These are phyloP conservation scores for Ceratocystis papillata DNA, from an alignment of 2,329 filamentous ascomycete species.

Conservation along the genomic window DNA sequence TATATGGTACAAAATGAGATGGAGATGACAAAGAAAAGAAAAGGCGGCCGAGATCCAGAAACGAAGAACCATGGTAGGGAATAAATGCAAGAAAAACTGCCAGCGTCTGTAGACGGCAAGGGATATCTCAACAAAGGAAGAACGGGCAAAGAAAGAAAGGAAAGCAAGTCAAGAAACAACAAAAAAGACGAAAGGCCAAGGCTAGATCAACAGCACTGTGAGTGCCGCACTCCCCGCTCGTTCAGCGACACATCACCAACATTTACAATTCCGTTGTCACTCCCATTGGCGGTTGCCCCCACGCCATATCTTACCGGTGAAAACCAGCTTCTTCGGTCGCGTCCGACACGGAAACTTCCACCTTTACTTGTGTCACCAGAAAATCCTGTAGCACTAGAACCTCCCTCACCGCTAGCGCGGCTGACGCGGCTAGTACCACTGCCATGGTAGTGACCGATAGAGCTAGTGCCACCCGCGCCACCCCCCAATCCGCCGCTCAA, in stretches of 20 bases:
- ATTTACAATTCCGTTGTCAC: slow-evolving; percentile 36
- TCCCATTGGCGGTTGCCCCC: slow-evolving; percentile 34
- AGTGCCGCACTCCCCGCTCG: slow-evolving; percentile 6
- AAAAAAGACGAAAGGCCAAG: not conserved
- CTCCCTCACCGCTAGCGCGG: slow-evolving; percentile 42
- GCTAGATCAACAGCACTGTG: slow-evolving; percentile 28
- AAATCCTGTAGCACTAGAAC: slow-evolving; percentile 31
- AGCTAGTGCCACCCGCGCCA: slow-evolving; percentile 27
- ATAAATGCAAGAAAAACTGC: not conserved
- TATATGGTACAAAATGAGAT: not conserved
- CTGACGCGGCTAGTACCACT: slow-evolving; percentile 33
- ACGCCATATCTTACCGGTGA: slow-evolving; percentile 31
- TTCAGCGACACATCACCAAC: slow-evolving; percentile 36
- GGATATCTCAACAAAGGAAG: slow-evolving; percentile 9
- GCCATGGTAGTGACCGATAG: slow-evolving; percentile 13
- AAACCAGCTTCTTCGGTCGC: slow-evolving; percentile 51
- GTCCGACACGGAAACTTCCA: slow-evolving; percentile 48
- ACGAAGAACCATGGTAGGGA: not conserved
- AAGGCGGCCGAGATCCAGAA: not conserved
- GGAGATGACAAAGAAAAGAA: slow-evolving; percentile 13
- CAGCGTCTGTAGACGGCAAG: not conserved
- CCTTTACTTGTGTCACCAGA: slow-evolving; percentile 3
- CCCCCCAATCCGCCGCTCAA: no score
- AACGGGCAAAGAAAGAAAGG: slow-evolving; percentile 7
- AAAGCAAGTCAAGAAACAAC: not conserved